These are phyloP conservation scores for Malus hybrid DNA, from an alignment of 331 rosid species.

Conservation along the genomic window DNA sequence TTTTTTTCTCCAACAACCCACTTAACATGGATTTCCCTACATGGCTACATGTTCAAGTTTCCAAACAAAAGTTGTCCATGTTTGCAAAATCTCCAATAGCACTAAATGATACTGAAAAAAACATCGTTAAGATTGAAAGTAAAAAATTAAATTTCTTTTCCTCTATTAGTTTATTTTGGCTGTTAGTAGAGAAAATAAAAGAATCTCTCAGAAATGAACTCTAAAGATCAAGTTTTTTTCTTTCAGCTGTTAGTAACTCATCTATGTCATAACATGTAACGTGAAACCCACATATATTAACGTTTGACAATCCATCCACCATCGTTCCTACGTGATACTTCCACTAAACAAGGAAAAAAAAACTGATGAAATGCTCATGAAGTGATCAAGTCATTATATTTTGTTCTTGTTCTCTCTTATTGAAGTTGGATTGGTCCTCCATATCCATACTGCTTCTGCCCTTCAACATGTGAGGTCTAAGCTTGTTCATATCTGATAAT, in stretches of 20 bases:
- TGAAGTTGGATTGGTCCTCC: constrained; percentile 27
- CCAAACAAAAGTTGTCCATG: no score
- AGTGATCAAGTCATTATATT: background rate
- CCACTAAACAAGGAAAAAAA: background rate
- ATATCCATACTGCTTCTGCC: constrained; percentile 18
- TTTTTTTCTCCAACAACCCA: no score
- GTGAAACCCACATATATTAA: background rate
- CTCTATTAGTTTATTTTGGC: no score
- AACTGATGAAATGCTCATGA: background rate
- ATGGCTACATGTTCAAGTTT: no score
- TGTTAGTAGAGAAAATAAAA: background rate
- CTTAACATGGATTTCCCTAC: no score
- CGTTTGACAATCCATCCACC: background rate
- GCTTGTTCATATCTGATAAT: constrained; percentile 63
- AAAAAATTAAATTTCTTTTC: no score
- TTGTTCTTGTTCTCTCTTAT: constrained; percentile 29
- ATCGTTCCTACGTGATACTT: background rate
- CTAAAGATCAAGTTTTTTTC: background rate
- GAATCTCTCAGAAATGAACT: background rate
- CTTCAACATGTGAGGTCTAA: constrained; percentile 63
- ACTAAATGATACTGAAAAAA: no score
- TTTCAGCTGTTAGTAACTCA: background rate
- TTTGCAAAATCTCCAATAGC: no score
- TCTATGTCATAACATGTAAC: background rate
- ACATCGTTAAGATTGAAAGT: no score